Conservation (phyloP, 345 rosid genomes). For the Bretschneidera sinensis region DNA sequence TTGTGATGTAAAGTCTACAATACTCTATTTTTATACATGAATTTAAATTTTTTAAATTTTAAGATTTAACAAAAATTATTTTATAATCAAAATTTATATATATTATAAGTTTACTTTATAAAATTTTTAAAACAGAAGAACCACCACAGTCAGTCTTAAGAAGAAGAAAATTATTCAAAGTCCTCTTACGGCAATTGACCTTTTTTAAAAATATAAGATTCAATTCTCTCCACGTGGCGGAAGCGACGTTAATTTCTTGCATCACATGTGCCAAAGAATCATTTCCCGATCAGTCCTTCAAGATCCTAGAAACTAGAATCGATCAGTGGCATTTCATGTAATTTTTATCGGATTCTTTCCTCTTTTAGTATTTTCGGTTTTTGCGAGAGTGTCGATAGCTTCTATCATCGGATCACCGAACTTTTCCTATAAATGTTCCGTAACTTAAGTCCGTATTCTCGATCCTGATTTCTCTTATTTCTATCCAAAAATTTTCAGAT, state of each 20-base stretch:
- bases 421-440: slow-evolving; percentile 17
- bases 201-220: too few species aligned
- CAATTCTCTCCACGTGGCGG: slow-evolving; percentile 12
- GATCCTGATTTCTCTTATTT: slow-evolving; percentile 6
- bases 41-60: too few species aligned
- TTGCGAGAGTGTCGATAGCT: not conserved
- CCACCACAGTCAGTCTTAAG: too few species aligned
- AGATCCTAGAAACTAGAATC: slow-evolving; percentile 16
- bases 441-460: slow-evolving; percentile 1
- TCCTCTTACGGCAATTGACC: too few species aligned
- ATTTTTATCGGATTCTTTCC: slow-evolving; percentile 5
- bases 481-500: not conserved
- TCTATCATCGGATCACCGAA: slow-evolving; percentile 7
- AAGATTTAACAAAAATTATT: too few species aligned
- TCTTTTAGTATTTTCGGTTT: slow-evolving; percentile 11
- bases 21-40: too few species aligned
- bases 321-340: slow-evolving; percentile 20
- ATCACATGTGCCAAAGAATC: not conserved
- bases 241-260: not conserved
- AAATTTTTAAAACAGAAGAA: too few species aligned
- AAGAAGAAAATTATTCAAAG: too few species aligned
- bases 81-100: too few species aligned
- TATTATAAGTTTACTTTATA: too few species aligned
- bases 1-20: too few species aligned
- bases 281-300: not conserved